Evolutionary conservation across 208 protist species (phyloP).

Genomic region (Trichomonas gallinae): DNA sequence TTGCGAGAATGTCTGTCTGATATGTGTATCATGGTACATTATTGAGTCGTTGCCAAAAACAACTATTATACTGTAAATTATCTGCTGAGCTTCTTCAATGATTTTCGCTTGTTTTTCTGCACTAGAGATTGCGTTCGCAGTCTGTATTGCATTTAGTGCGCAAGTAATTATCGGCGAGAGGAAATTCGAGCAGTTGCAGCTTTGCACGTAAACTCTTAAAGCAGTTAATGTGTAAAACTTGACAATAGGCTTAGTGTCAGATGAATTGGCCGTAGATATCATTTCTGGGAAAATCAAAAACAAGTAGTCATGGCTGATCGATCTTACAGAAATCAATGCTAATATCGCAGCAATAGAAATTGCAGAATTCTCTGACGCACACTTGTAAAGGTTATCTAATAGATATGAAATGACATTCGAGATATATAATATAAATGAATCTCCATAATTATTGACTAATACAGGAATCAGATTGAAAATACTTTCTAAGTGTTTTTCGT

Average conservation of each 20-base stretch:
- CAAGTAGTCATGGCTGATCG: neutral
- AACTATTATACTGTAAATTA: neutral
- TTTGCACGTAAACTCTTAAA: neutral
- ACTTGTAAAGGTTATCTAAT: neutral
- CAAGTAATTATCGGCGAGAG: neutral
- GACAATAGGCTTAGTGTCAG: neutral
- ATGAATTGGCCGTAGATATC: neutral
- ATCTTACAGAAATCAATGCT: neutral
- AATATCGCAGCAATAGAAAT: neutral
- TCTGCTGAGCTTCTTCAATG: neutral
- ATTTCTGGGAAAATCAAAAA: constrained; percentile 10
- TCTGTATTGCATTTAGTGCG: neutral
- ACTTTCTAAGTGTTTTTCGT: neutral
- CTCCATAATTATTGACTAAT: neutral
- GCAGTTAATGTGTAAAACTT: neutral
- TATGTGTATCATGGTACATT: neutral
- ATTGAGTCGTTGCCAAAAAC: neutral
- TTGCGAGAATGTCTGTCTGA: neutral
- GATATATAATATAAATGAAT: neutral
- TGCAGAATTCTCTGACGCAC: too few relatives aligned
- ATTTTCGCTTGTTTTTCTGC: neutral
- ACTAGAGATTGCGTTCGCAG: neutral
- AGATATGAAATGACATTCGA: neutral
- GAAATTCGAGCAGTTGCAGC: neutral
- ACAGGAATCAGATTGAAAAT: neutral